Evolutionary conservation across 2,329 filamentous ascomycete genomes (phyloP), one percentile per base, ranked within the genome.

Genomic region (Pyrenophora graminea): DNA sequence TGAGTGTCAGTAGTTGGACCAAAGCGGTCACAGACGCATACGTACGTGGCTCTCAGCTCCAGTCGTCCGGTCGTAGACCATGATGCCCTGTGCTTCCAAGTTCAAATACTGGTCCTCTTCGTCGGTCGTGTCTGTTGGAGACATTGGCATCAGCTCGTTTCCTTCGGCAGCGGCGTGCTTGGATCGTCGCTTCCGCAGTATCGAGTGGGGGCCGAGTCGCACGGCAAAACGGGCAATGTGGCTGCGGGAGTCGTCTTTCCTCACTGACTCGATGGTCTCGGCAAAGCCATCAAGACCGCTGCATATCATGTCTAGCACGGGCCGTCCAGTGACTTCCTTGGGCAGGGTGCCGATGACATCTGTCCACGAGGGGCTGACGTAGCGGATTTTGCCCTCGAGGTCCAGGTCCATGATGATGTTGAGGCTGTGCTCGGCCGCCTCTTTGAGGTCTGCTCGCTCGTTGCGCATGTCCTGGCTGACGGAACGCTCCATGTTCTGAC

Each of bases 401-500:
- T 91, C 91, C 59, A 99, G 81, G 76, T 99, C 93, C 70, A 99
- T 83, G 71, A 99, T 96, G 58, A 96, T 90, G 74, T 97, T 99
- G 71, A 96, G 82, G 18, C 92, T 97, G 77, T 97, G 91, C 76
- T 97, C 93, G 43, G 93, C 94, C 34, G 93, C 94, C 77, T 96
- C 90, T 69, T 92, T 91, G 62, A 99, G 82, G 71, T 97, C 93
- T 70, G 96, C 89, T 56, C 92, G 85, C 77, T 97, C 91, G 69
- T 95, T 91, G 63, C 90, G 87, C 66, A 97, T 97, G 72, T 96
- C 87, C 75, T 91, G 86, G 75, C 89, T 97, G 61, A 94, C 78
- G 10, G 90, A 79, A 52, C 85, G 77, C 64, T 81, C 77, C 81
- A 85, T 83, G 48, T 59, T 63, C n/a, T 67, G 58, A 39, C 70